Evolutionary conservation across 2,329 filamentous ascomycete genomes (phyloP), one percentile per base, ranked within the genome.

Genomic region (Plectosphaerella cucumerina): DNA sequence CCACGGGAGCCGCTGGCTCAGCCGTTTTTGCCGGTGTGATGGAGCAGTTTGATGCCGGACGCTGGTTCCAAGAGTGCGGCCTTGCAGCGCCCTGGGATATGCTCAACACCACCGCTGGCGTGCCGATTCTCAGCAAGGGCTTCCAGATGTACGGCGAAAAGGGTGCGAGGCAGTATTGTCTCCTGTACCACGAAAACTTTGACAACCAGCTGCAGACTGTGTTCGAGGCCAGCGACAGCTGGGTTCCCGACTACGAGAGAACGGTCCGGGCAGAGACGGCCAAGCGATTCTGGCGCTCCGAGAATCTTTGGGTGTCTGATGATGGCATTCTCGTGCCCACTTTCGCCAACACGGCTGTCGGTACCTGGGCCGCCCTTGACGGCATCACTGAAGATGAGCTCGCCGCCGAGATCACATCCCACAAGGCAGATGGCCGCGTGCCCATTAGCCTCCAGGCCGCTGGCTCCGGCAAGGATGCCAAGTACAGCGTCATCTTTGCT

Each of bases 241-340:
- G 45, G 34, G 43, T 26, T 6, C 17, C 46, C 9, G 37, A 57
- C 34, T 57, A 44, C 39, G 12, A 43, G 3, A 12, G n/a, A 1
- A 34, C 48, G n/a, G 54, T 51, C 22, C 18, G 49, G 3, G n/a
- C 47, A 1, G 51, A 57, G 39, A 22, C 51, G 10, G 21, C 22
- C 18, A 56, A 57, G 51, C 49, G 41, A 6, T 57, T 58, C 33
- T 58, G 53, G 55, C 49, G 55, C 3, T 53, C 56, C 5, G 39
- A 45, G 1, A 50, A 33, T 4, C 53, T 56, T 3, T 58, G 49
- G 17, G 5, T 51, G 8, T 53, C 50, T 10, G 51, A 53, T 14
- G 51, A 58, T n/a, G 39, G 48, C 3, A 42, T 49, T 8, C 52
- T 57, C 18, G 51, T 50, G 10, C 51, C 53, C 9, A 43, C 53